Base-by-base conservation (phyloP, 2,329 filamentous ascomycete genomes). In the Gaeumannomyces tritici region DNA sequence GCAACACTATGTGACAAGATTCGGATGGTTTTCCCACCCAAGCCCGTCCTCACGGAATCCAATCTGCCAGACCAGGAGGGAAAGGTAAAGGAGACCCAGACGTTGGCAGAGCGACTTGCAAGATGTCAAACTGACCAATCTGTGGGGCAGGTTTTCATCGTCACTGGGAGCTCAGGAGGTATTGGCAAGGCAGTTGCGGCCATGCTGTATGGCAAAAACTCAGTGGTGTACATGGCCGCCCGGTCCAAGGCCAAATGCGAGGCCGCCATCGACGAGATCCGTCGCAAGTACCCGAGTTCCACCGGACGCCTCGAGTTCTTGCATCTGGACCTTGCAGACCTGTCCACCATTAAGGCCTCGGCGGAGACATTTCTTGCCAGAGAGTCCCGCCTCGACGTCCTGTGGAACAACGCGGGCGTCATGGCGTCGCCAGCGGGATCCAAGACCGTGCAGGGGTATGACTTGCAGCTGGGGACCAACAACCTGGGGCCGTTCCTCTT, bases 191-290 rank as follows among this genome's bases (percentile, higher is more conserved):
- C 82, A 66, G 71, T 83, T 8, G 72, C 71, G 56, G 75, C 75
- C 55, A 77, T 83, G 3, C 74, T 85, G 7, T 85, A 84, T 69
- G 67, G 70, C 5, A 75, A 74, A 27, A 77, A 80, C 63, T 80
- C 71, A 28, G 81, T 73, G 3, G 76, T 84, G 55, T 83, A 84
- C 67, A 69, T 84, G 35, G 79, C 79, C 4, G 77, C 75, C 1
- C 79, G 81, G 55, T 67, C 66, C n/a, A 64, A 72, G 27, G 65
- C 71, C 7, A 78, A 78, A 62, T 76, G 71, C 24, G 67, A 71
- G 5, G 63, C 66, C 0, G 77, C 77, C 26, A 79, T 83, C 58
- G 66, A 71, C 12, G 63, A 66, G 18, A 78, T 82, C 64, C 69
- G 74, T 31, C 15, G 33, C 0, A 68, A 71, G 11, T 66, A 66